Evolutionary conservation across 1,139 yeast genomes (phyloP).

Genomic region (Geotrichum siamense): DNA sequence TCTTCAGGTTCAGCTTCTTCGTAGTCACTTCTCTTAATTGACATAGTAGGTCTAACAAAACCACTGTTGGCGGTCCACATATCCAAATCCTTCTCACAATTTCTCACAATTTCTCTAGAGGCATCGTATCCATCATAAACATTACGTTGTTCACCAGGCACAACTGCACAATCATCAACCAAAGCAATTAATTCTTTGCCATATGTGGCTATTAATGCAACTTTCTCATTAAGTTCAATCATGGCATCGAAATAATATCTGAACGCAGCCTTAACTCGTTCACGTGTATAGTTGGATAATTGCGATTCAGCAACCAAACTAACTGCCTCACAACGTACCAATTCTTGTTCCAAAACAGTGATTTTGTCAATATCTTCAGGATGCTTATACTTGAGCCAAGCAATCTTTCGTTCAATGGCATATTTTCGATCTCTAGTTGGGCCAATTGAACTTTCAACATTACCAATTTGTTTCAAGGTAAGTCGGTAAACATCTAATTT

Average conservation of each 20-base stretch:
- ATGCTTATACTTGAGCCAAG: constrained; percentile 94
- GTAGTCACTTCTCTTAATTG: constrained; percentile 42
- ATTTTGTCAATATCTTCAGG: constrained; percentile 88
- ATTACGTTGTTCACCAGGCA: constrained; percentile 98
- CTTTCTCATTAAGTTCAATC: constrained; percentile 92
- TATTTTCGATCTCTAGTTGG: constrained; percentile 98
- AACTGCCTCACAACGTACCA: constrained; percentile 98
- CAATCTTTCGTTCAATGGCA: constrained; percentile 94
- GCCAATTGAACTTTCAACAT: constrained; percentile 95
- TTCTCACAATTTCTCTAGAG: constrained; percentile 93
- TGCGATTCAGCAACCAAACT: constrained; percentile 98
- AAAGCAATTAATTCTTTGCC: constrained; percentile 95
- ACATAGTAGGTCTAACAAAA: constrained; percentile 87
- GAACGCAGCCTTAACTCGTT: constrained; percentile 94
- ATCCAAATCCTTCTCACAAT: constrained; percentile 92
- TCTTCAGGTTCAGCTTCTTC: constrained; percentile 28
- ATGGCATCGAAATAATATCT: constrained; percentile 94
- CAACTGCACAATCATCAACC: constrained; percentile 91
- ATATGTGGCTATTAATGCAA: constrained; percentile 95
- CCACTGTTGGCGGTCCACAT: constrained; percentile 96
- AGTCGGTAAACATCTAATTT: constrained; percentile 96
- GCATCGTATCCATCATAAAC: constrained; percentile 98
- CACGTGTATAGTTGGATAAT: constrained; percentile 94
- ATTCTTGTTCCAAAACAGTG: constrained; percentile 90
- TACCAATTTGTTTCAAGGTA: constrained; percentile 88